These are phyloP conservation scores for Clitopilus hobsonii DNA, from an alignment of 768 basidiomycete species.

Conservation along the genomic window DNA sequence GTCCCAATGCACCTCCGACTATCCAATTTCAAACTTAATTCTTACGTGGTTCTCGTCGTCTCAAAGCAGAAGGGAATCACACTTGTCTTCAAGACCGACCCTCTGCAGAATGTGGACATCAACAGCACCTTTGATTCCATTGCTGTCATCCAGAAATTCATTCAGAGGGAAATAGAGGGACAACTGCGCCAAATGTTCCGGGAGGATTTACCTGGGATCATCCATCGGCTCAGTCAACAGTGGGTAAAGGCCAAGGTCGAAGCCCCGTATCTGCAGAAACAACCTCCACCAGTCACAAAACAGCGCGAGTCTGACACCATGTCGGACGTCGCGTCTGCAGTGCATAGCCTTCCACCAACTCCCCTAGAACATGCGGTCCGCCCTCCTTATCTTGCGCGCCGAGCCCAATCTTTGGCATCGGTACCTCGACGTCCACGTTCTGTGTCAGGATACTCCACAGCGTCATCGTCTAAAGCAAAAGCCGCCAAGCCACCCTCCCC, in stretches of 20 bases:
- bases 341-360: slow-evolving; percentile 15
- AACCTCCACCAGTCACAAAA: slow-evolving; percentile 29
- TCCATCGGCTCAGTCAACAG: slow-evolving; percentile 91
- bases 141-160: slow-evolving; percentile 95
- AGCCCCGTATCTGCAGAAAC: slow-evolving; percentile 74
- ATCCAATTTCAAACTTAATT: slow-evolving; percentile 90
- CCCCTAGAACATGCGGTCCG: slow-evolving; percentile 4
- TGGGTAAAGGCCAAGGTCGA: slow-evolving; percentile 96
- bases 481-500: slow-evolving; percentile 11
- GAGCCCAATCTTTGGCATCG: background rate
- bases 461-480: slow-evolving; percentile 20
- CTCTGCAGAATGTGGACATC: slow-evolving; percentile 95
- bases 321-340: slow-evolving; percentile 27
- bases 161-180: slow-evolving; percentile 95
- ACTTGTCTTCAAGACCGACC: slow-evolving; percentile 99
- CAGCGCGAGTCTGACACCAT: slow-evolving; percentile 34
- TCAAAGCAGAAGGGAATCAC: slow-evolving; percentile 98
- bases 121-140: slow-evolving; percentile 98
- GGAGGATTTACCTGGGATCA: slow-evolving; percentile 94
- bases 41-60: slow-evolving; percentile 96
- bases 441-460: slow-evolving; percentile 6
- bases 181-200: slow-evolving; percentile 98
- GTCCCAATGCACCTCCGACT: slow-evolving; percentile 98
- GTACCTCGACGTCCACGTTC: slow-evolving; percentile 8
- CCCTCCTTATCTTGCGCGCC: background rate